These are phyloP conservation scores for Sugiyamaella mastotermitis DNA, from an alignment of 805 yeast species.

Conservation along the genomic window DNA sequence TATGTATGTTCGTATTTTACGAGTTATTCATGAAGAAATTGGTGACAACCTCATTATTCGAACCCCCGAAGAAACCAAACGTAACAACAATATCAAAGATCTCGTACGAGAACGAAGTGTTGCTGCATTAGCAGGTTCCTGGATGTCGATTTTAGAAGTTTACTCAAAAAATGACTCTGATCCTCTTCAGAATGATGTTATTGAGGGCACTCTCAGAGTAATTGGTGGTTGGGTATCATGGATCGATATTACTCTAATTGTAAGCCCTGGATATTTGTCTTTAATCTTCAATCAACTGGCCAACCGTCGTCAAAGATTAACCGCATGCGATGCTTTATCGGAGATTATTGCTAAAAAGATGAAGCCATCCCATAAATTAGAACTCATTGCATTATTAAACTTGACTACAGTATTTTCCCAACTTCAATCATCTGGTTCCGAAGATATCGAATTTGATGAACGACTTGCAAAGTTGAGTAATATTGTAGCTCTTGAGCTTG, in stretches of 20 bases:
- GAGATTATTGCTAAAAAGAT: slow-evolving; percentile 74
- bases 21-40: slow-evolving; percentile 80
- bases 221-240: slow-evolving; percentile 88
- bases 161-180: slow-evolving; percentile 27
- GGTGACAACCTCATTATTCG: slow-evolving; percentile 85
- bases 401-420: slow-evolving; percentile 48
- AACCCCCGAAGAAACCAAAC: slow-evolving; percentile 49
- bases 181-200: slow-evolving; percentile 37
- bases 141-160: slow-evolving; percentile 54
- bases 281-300: slow-evolving; percentile 55
- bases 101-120: slow-evolving; percentile 73
- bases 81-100: slow-evolving; percentile 75
- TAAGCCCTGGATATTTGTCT: slow-evolving; percentile 52
- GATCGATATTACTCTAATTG: slow-evolving; percentile 77
- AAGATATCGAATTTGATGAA: slow-evolving; percentile 55
- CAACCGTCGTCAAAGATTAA: slow-evolving; percentile 41
- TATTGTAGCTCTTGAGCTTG: slow-evolving; percentile 67
- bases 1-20: slow-evolving; percentile 65
- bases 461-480: slow-evolving; percentile 68
- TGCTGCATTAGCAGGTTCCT: slow-evolving; percentile 52
- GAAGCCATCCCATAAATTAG: slow-evolving; percentile 66
- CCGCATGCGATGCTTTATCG: slow-evolving; percentile 49
- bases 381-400: slow-evolving; percentile 62
- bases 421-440: slow-evolving; percentile 23
- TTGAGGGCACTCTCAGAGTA: slow-evolving; percentile 53